Evolutionary conservation across 768 basidiomycete species (phyloP).

Genomic region (Phallus indusiatus): DNA sequence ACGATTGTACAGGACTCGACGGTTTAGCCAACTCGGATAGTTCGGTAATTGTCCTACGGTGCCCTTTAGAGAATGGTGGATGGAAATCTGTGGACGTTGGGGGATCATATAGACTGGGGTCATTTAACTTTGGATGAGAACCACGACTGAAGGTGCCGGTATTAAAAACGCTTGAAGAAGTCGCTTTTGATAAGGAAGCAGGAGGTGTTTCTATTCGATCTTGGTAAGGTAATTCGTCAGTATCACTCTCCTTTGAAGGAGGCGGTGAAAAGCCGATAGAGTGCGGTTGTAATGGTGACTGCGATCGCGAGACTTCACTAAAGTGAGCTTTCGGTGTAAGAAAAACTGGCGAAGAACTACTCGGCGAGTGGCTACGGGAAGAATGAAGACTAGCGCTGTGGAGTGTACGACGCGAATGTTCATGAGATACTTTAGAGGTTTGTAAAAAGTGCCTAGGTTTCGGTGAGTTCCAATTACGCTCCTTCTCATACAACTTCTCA

Average conservation of each 20-base stretch:
- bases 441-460: constrained; percentile 28
- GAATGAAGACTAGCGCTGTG: background rate
- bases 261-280: too few relatives aligned
- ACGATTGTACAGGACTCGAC: background rate
- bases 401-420: background rate
- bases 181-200: background rate
- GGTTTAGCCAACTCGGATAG: background rate
- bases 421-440: background rate
- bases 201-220: background rate
- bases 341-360: background rate
- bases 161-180: background rate
- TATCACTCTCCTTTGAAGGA: too few relatives aligned
- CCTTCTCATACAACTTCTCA: constrained; percentile 35
- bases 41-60: constrained; percentile 1
- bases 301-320: background rate
- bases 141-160: background rate
- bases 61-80: background rate
- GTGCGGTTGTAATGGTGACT: too few relatives aligned
- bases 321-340: background rate
- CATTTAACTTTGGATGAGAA: background rate
- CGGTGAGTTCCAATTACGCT: constrained; percentile 66
- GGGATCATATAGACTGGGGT: background rate
- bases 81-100: background rate
- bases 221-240: background rate
- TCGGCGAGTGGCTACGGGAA: background rate